Base-by-base conservation (phyloP, 2,329 filamentous ascomycete genomes). In the Monilinia aucupariae region DNA sequence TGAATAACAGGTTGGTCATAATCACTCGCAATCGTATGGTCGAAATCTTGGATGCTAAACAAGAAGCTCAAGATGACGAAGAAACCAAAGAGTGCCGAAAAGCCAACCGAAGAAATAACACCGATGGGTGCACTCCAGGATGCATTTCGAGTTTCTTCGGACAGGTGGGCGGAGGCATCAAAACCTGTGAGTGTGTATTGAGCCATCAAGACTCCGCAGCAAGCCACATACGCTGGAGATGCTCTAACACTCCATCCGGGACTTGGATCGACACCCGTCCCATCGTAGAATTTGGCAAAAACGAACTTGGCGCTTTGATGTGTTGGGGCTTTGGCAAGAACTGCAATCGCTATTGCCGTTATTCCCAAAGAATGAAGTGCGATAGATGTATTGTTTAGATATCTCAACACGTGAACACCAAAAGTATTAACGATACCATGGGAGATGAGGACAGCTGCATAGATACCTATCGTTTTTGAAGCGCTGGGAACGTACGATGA, bases 41-140 rank as follows among this genome's bases (percentile, higher is more conserved):
- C 75, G 63, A 85, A 82, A 71, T 85, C 78, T 70, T 85, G 83
- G 67, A 85, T 82, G 4, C 79, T 82, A 72, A 85, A 85, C 9
- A 85, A 73, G 59, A 84, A 79, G 52, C 80, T 78, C 54, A 85
- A 73, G 41, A 85, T 72, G n/a, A 84, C 79, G 67, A 84, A 84
- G 71, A 83, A 82, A n/a, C 82, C 82, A 69, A 85, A 85, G 22
- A 84, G 54, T 1, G 81, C 76, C 9, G 80, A 82, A 71, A 82
- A 81, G 4, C 79, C 80, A 27, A 85, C 80, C 0, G 80, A 83
- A 43, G 79, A 82, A 3, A 85, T 75, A 0, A 85, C 82, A 13
- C 83, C 83, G 32, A 85, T 79, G 0, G 83, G 83, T 0, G 83
- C 83, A 47, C 77, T 79, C 81, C 82, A 83, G 12, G 78, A 77